These are phyloP conservation scores for Pythium aquatile DNA, from an alignment of 352 stramenopile genomes.

Conservation along the genomic window DNA sequence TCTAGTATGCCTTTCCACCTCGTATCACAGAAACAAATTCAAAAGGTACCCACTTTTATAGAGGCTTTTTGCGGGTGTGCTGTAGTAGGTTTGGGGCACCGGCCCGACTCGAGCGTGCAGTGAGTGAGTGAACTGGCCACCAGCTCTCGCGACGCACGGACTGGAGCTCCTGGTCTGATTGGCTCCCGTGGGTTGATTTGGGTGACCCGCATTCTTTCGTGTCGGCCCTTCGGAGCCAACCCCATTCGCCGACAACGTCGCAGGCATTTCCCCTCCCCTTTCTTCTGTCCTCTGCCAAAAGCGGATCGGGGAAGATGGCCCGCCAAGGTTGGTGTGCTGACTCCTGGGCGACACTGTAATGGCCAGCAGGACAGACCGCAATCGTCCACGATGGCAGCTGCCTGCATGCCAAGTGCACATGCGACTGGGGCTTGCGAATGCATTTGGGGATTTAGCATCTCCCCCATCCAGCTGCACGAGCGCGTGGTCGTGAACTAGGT, in stretches of 20 bases:
- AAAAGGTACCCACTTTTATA: slow-evolving; percentile 7
- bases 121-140: slow-evolving; percentile 21
- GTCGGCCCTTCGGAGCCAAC: neutral
- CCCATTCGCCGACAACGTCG: neutral
- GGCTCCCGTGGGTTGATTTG: slow-evolving; percentile 8
- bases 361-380: neutral
- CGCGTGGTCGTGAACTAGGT: slow-evolving; percentile 2
- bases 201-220: slow-evolving; percentile 8
- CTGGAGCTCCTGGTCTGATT: neutral
- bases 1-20: slow-evolving; percentile 17
- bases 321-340: neutral
- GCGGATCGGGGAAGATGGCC: neutral
- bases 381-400: neutral
- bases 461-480: slow-evolving; percentile 1
- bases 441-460: neutral
- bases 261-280: neutral
- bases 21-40: slow-evolving; percentile 17
- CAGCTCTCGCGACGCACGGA: slow-evolving; percentile 8
- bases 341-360: neutral
- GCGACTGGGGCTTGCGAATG: neutral
- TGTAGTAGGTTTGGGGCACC: slow-evolving; percentile 9
- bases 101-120: neutral
- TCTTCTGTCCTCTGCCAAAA: slow-evolving; percentile 3
- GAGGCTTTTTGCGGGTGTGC: slow-evolving; percentile 1
- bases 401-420: neutral